Percentiles rank a stretch among this genome's conserved stretches.
phyloP scores from a whole-genome alignment of 805 yeast genomes.

The Yamadazyma paraphyllophila region DNA sequence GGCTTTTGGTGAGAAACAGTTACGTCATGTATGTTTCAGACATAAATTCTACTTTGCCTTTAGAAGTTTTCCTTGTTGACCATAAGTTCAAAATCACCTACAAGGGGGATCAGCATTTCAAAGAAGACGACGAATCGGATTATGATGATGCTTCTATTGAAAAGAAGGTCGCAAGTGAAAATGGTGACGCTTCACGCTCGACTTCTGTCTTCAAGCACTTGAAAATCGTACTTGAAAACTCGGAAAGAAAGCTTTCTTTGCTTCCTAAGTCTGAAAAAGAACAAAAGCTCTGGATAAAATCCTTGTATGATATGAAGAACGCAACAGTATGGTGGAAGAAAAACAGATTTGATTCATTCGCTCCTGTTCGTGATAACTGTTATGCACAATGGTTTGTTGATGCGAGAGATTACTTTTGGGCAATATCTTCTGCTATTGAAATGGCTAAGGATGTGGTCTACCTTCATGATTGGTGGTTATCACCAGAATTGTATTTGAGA shows the following conservation, averaged over 20 bases:
- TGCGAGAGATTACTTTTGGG: conserved; percentile 96
- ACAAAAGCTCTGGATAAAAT: conserved; percentile 70
- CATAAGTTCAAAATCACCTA: conserved; percentile 58
- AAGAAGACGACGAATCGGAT: conserved; percentile 41
- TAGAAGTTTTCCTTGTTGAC: conserved; percentile 92
- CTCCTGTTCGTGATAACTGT: conserved; percentile 82
- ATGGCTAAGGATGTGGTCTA: conserved; percentile 92
- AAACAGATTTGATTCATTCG: conserved; percentile 85
- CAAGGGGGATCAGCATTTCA: conserved; percentile 34
- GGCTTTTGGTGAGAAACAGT: conserved; percentile 86
- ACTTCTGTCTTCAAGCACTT: conserved; percentile 53
- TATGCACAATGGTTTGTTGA: conserved; percentile 98
- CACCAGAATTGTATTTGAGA: conserved; percentile 90
- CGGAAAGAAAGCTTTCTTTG: conserved; percentile 75
- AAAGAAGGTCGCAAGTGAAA: conserved; percentile 20
- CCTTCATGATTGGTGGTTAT: conserved; percentile 98
- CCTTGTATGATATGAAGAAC: conserved; percentile 66
- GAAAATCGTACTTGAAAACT: conserved; percentile 58
- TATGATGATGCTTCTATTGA: conserved; percentile 39
- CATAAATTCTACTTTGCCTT: conserved; percentile 79
- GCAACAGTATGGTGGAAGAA: conserved; percentile 67
- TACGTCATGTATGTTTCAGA: conserved; percentile 84
- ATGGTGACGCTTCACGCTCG: conserved; percentile 23
- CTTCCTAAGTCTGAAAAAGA: conserved; percentile 65
- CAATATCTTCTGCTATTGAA: conserved; percentile 84